These are phyloP conservation scores for Aspergillus baeticus DNA, from an alignment of 495 filamentous ascomycete genomes.

Conservation along the genomic window DNA sequence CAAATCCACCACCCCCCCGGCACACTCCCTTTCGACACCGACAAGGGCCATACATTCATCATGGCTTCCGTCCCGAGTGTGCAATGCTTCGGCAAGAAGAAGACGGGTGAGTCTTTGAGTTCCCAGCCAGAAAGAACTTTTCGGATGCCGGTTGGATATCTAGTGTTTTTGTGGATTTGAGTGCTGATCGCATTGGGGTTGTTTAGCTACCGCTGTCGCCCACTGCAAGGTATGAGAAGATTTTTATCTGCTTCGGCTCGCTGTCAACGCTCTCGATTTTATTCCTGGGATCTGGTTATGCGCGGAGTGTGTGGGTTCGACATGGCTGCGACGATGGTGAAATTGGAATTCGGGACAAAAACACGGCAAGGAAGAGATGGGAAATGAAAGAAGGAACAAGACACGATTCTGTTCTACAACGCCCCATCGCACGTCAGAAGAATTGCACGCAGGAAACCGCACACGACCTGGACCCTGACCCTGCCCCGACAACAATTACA, in stretches of 20 bases:
- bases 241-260: background rate
- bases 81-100: constrained; percentile 95
- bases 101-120: constrained; percentile 61
- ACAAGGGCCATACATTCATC: constrained; percentile 50
- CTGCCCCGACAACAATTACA: background rate
- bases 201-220: constrained; percentile 76
- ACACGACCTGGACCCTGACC: background rate
- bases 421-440: constrained; percentile 3
- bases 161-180: background rate
- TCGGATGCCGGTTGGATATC: background rate
- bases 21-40: constrained; percentile 48
- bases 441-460: background rate
- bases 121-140: constrained; percentile 6
- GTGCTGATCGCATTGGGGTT: constrained; percentile 23
- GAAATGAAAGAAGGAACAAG: background rate
- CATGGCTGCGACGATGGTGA: background rate
- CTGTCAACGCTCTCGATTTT: constrained; percentile 5
- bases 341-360: constrained; percentile 13
- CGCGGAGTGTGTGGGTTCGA: constrained; percentile 13
- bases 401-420: background rate
- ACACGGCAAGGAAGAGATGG: background rate
- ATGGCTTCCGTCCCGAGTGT: constrained; percentile 84
- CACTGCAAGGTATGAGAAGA: constrained; percentile 79
- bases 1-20: constrained; percentile 19
- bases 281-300: background rate